A percentile compares a stretch with the other conserved stretches of the same genome.
These are phyloP conservation scores for Umbelopsis vinacea DNA, from an alignment of 192 early-diverging fungal species.

Conservation along the genomic window DNA sequence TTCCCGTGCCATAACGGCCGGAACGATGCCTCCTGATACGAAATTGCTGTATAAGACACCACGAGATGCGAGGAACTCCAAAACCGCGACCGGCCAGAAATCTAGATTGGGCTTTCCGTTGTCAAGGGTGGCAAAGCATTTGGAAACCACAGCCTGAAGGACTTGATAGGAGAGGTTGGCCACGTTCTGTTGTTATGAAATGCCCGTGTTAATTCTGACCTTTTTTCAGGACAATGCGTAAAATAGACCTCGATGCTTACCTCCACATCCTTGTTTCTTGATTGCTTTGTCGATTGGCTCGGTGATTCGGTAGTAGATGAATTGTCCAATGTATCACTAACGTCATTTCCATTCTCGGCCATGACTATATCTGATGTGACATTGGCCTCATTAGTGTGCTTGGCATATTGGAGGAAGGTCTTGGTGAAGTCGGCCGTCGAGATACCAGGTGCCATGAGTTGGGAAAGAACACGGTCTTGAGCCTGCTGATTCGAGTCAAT, in stretches of 20 bases:
- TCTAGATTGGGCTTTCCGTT: constrained; percentile 41
- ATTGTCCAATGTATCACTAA: background rate
- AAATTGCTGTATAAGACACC: constrained; percentile 28
- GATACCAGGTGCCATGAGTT: constrained; percentile 28
- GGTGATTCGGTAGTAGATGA: background rate
- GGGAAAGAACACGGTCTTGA: constrained; percentile 31
- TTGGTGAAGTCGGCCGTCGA: constrained; percentile 36
- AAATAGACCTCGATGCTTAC: background rate
- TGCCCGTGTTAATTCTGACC: too few species aligned
- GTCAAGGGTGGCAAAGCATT: constrained; percentile 35
- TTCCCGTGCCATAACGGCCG: constrained; percentile 46
- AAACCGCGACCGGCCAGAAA: constrained; percentile 46
- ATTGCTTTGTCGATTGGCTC: constrained; percentile 29
- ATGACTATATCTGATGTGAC: background rate
- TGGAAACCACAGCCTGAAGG: constrained; percentile 36
- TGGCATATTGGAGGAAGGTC: constrained; percentile 40
- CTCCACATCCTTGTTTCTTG: constrained; percentile 25
- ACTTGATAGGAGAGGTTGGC: constrained; percentile 49
- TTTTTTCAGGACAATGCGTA: too few species aligned
- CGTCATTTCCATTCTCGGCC: constrained; percentile 19
- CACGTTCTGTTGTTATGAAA: constrained; percentile 19
- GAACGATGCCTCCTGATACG: constrained; percentile 40
- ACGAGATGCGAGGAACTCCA: constrained; percentile 44
- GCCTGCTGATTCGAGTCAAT: constrained; percentile 29
- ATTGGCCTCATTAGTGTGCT: background rate